Conservation (phyloP, 73 alveolate genomes). For the Tetrahymena elliotti region DNA sequence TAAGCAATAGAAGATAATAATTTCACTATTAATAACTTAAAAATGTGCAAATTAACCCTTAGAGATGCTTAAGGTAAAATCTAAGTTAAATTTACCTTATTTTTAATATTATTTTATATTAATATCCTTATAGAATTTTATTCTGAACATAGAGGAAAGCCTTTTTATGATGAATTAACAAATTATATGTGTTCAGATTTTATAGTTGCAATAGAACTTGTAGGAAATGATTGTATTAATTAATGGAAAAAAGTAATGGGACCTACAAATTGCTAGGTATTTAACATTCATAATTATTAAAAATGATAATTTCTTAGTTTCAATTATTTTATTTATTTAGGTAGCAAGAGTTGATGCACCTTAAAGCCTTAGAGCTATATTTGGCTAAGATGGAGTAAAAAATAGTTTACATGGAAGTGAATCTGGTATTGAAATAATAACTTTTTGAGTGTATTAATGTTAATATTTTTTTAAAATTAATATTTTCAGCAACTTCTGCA, state of each 20-base stretch:
- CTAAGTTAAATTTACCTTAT: conserved; percentile 27
- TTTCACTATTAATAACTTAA: conserved; percentile 80
- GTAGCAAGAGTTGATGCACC: conserved; percentile 91
- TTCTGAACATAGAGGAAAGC: conserved; percentile 57
- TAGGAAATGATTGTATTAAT: conserved; percentile 79
- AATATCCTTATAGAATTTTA: background rate
- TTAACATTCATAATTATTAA: background rate
- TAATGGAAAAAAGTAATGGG: conserved; percentile 90
- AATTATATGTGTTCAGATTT: conserved; percentile 85
- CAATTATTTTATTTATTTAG: background rate
- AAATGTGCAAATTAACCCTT: conserved; percentile 76
- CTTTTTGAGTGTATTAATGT: background rate
- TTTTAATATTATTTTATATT: background rate
- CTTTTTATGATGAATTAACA: conserved; percentile 71
- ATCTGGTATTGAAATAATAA: conserved; percentile 34
- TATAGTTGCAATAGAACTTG: conserved; percentile 86
- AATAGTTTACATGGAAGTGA: conserved; percentile 94
- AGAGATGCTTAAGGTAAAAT: conserved; percentile 71
- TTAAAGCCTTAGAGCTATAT: conserved; percentile 80
- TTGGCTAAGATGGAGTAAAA: conserved; percentile 89
- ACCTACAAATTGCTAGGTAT: conserved; percentile 69
- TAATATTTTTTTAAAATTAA: background rate
- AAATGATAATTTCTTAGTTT: background rate
- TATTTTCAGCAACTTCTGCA: conserved; percentile 60
- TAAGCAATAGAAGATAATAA: conserved; percentile 71